These are phyloP conservation scores for Blastobotrys raffinosifermentans DNA, from an alignment of 1,139 yeast species.

Conservation along the genomic window DNA sequence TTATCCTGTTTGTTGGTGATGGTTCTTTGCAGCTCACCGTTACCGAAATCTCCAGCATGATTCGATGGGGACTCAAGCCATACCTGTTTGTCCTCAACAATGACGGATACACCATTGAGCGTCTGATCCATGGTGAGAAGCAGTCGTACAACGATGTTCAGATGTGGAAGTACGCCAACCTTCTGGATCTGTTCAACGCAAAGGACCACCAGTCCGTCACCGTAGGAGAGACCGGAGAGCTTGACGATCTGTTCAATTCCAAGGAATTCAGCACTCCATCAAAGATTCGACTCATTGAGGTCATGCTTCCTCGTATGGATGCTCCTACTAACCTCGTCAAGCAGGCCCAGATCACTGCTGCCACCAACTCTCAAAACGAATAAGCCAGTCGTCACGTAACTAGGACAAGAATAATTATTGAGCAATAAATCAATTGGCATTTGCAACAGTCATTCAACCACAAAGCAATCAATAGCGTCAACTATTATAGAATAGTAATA, in stretches of 20 bases:
- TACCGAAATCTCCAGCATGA: slow-evolving; percentile 79
- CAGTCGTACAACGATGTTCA: slow-evolving; percentile 78
- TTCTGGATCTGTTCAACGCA: slow-evolving; percentile 70
- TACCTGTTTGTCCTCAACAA: slow-evolving; percentile 79
- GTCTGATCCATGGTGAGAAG: slow-evolving; percentile 74
- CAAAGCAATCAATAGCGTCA: too few species aligned
- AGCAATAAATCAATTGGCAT: too few species aligned
- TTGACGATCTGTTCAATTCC: slow-evolving; percentile 52
- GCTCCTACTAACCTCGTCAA: slow-evolving; percentile 68
- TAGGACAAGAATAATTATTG: too few species aligned
- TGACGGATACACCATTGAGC: slow-evolving; percentile 84
- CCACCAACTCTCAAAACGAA: slow-evolving; percentile 39
- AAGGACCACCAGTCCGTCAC: slow-evolving; percentile 41
- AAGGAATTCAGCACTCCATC: slow-evolving; percentile 51
- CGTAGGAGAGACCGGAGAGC: slow-evolving; percentile 60
- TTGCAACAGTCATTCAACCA: too few species aligned
- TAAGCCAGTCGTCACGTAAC: neutral
- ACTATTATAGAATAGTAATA: too few species aligned
- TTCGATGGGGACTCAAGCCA: slow-evolving; percentile 74
- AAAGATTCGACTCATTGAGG: slow-evolving; percentile 71
- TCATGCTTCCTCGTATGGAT: slow-evolving; percentile 74
- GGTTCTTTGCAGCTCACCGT: slow-evolving; percentile 87
- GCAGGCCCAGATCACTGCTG: slow-evolving; percentile 75
- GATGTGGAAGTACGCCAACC: slow-evolving; percentile 68
- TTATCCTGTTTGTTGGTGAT: slow-evolving; percentile 79